Base-by-base conservation (phyloP, 2,329 filamentous ascomycete genomes). In the Diaporthe australafricana region DNA sequence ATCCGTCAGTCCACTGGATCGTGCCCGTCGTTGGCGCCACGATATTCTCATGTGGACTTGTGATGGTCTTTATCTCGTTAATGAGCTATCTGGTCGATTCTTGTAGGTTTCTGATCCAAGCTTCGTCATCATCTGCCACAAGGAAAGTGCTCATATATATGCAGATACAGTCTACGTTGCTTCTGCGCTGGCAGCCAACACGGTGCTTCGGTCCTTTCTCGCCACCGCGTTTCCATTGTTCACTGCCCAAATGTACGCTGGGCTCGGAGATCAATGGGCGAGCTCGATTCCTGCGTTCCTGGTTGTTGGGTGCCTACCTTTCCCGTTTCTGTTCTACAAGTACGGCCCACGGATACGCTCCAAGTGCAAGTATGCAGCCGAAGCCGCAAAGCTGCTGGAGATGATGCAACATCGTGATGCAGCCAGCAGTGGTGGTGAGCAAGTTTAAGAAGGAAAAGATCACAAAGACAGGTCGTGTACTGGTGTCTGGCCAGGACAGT, bases 141-240 rank as follows among this genome's bases (percentile, higher is more conserved):
- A n/a, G n/a, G n/a, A n/a, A n/a, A n/a, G n/a, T n/a, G n/a, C n/a
- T n/a, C n/a, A n/a, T n/a, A n/a, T n/a, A n/a, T n/a, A n/a, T n/a
- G n/a, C 77, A 83, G 89, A 8, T 91, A 94, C 80, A 91, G 92
- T 95, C 76, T 96, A 92, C 74, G 93, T 94, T 1, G 93, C 93
- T 0, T 93, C 91, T 0, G 92, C 91, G 0, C 84, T 95, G 12
- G 93, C 93, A 1, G 92, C 92, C 57, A 94, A 91, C 80, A 87
- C 90, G 2, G 89, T 95, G 35, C 83, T 95, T 20, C 89, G 93
- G 72, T 93, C 91, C 0, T 81, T 93, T n/a, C 93, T 94, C 73
- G 93, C 91, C 72, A 89, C 91, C 1, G 90, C 88, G 1, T 94
- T 95, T 82, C 93, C 92, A 0, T 85, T 94, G 0, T 94, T 94